A percentile compares a stretch with the other conserved stretches of the same genome.
These are phyloP conservation scores for Apiotrichum akiyoshidainum DNA, from an alignment of 1,284 basidiomycete species.

Conservation along the genomic window DNA sequence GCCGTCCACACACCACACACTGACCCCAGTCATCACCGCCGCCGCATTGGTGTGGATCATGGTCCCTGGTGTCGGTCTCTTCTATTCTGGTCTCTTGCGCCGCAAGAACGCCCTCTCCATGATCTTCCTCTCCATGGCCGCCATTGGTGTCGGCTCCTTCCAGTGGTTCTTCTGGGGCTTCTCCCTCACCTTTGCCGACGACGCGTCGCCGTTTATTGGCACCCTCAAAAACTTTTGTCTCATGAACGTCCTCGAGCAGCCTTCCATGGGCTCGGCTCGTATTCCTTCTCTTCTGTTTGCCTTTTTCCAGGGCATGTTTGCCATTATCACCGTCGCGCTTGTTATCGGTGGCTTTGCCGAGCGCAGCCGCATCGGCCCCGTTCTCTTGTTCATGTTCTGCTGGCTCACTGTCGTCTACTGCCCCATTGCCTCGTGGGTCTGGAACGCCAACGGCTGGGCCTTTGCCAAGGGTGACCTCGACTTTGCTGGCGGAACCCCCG, in stretches of 20 bases:
- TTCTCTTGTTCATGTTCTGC: constrained; percentile 81
- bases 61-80: constrained; percentile 74
- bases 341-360: constrained; percentile 91
- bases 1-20: too few relatives aligned
- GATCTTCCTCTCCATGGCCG: constrained; percentile 80
- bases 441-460: constrained; percentile 87
- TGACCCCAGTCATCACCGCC: constrained; percentile 54
- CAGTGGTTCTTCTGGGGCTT: constrained; percentile 54
- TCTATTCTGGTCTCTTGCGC: constrained; percentile 78
- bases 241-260: constrained; percentile 70
- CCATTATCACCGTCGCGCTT: constrained; percentile 60
- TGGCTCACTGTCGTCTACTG: constrained; percentile 94
- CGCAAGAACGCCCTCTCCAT: constrained; percentile 90
- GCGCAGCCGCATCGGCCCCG: constrained; percentile 78
- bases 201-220: constrained; percentile 53
- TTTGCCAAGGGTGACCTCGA: constrained; percentile 75
- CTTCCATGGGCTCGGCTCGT: constrained; percentile 64
- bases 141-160: constrained; percentile 65
- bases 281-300: constrained; percentile 83
- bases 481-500: constrained; percentile 94
- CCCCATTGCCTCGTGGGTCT: constrained; percentile 91
- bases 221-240: constrained; percentile 72
- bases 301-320: constrained; percentile 60
- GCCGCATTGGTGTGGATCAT: constrained; percentile 78
- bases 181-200: constrained; percentile 53